Evolutionary conservation across 768 basidiomycete genomes (phyloP).

Genomic region (Omphalotus guepiniiformis): DNA sequence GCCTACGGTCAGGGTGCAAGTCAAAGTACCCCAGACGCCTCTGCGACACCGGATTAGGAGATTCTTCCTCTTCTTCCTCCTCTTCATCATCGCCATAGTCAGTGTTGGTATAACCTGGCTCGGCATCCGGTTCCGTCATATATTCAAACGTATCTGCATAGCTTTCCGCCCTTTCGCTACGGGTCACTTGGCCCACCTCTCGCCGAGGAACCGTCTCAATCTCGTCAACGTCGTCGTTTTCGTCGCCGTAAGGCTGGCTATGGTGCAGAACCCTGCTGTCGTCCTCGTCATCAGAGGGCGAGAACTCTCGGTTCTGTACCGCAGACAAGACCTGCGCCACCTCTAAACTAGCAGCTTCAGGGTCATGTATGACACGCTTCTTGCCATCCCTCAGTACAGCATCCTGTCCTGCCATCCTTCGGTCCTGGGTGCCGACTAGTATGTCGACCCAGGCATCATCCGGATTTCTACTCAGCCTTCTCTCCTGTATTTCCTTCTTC

Average conservation of each 20-base stretch:
- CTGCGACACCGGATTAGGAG: slow-evolving; percentile 14
- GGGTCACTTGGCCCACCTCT: not conserved
- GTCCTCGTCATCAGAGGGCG: slow-evolving; percentile 27
- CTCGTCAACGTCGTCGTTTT: slow-evolving; percentile 48
- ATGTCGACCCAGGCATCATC: slow-evolving; percentile 91
- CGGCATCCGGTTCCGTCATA: slow-evolving; percentile 15
- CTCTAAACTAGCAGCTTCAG: slow-evolving; percentile 70
- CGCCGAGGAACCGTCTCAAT: slow-evolving; percentile 38
- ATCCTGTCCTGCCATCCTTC: slow-evolving; percentile 56
- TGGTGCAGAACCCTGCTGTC: slow-evolving; percentile 13
- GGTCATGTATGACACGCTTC: slow-evolving; percentile 35
- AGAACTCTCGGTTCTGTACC: slow-evolving; percentile 33
- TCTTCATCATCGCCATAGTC: slow-evolving; percentile 24
- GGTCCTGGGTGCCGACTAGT: slow-evolving; percentile 54
- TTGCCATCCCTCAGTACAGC: slow-evolving; percentile 27
- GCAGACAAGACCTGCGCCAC: slow-evolving; percentile 68
- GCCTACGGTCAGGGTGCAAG: slow-evolving; percentile 68
- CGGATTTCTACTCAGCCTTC: slow-evolving; percentile 37
- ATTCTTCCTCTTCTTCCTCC: slow-evolving; percentile 21
- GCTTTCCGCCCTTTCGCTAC: slow-evolving; percentile 3
- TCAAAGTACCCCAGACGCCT: slow-evolving; percentile 71
- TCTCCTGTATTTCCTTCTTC: slow-evolving; percentile 39
- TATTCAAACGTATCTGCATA: not conserved
- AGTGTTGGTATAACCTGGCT: slow-evolving; percentile 24
- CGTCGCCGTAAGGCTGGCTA: slow-evolving; percentile 5